phyloP scores from a whole-genome alignment of 116 monocot genomes.

The Zostera marina region DNA sequence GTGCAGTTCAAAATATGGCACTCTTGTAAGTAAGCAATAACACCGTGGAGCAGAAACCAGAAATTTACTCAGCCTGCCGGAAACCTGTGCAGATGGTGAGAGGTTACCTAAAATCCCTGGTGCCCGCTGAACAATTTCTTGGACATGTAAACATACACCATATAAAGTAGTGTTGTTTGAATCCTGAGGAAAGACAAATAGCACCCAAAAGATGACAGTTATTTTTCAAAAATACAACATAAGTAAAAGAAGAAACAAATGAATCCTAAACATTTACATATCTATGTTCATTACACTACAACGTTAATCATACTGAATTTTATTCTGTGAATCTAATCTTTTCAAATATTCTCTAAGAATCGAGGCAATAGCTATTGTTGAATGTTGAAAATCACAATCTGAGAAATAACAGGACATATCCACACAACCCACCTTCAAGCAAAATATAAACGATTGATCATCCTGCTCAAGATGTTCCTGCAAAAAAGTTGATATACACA shows the following conservation, averaged over 20 bases:
- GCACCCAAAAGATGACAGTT: background rate
- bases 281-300: too few species aligned
- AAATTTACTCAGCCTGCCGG: conserved; percentile 45
- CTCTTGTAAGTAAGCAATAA: conserved; percentile 85
- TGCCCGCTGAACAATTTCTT: conserved; percentile 87
- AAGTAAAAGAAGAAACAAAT: background rate
- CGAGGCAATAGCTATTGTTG: background rate
- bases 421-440: conserved; percentile 56
- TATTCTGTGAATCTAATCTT: background rate
- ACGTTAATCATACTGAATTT: background rate
- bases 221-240: background rate
- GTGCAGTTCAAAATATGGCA: conserved; percentile 94
- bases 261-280: too few species aligned
- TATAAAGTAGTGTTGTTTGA: conserved; percentile 77
- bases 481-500: conserved; percentile 9
- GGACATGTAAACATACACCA: conserved; percentile 82
- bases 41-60: conserved; percentile 94
- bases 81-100: conserved; percentile 28
- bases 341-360: too few species aligned
- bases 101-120: conserved; percentile 68
- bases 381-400: background rate
- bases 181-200: conserved; percentile 28
- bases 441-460: conserved; percentile 74
- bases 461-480: conserved; percentile 82
- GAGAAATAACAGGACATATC: background rate